These are phyloP conservation scores for Ophiostoma sp. DNA, from an alignment of 2,329 filamentous ascomycete genomes.

Conservation along the genomic window DNA sequence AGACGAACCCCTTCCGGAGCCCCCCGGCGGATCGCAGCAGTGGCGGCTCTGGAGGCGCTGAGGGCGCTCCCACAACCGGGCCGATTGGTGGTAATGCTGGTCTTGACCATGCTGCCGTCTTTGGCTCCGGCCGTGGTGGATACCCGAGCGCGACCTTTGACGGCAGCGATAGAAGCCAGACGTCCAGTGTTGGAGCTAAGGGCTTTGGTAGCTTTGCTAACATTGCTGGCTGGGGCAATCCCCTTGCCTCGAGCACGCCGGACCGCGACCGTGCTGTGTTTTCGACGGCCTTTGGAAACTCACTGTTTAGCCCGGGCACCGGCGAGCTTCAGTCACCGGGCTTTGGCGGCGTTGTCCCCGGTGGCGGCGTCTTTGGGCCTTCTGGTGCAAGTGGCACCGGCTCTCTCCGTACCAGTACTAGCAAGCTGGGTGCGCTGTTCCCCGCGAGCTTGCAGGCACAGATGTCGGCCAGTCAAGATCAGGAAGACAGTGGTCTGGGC, in stretches of 20 bases:
- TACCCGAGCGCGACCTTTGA: slow-evolving; percentile 55
- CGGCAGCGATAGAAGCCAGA: slow-evolving; percentile 87
- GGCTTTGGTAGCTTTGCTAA: slow-evolving; percentile 65
- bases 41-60: slow-evolving; percentile 47
- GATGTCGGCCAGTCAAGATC: slow-evolving; percentile 60
- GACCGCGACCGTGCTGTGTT: slow-evolving; percentile 63
- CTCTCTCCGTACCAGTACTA: slow-evolving; percentile 67
- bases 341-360: slow-evolving; percentile 56
- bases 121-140: slow-evolving; percentile 56
- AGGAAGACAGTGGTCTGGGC: slow-evolving; percentile 61
- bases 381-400: slow-evolving; percentile 55
- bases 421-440: slow-evolving; percentile 85
- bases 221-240: slow-evolving; percentile 62
- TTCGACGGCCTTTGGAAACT: slow-evolving; percentile 68
- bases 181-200: slow-evolving; percentile 80
- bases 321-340: slow-evolving; percentile 75
- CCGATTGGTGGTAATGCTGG: slow-evolving; percentile 43
- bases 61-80: slow-evolving; percentile 28
- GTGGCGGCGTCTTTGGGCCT: slow-evolving; percentile 28
- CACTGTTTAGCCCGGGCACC: slow-evolving; percentile 71
- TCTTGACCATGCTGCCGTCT: slow-evolving; percentile 49
- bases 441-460: slow-evolving; percentile 87
- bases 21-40: slow-evolving; percentile 66
- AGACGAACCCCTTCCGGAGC: slow-evolving; percentile 95
- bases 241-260: slow-evolving; percentile 63